Conservation (phyloP, 2,329 filamentous ascomycete genomes). For the Coniochaeta prunicola region DNA sequence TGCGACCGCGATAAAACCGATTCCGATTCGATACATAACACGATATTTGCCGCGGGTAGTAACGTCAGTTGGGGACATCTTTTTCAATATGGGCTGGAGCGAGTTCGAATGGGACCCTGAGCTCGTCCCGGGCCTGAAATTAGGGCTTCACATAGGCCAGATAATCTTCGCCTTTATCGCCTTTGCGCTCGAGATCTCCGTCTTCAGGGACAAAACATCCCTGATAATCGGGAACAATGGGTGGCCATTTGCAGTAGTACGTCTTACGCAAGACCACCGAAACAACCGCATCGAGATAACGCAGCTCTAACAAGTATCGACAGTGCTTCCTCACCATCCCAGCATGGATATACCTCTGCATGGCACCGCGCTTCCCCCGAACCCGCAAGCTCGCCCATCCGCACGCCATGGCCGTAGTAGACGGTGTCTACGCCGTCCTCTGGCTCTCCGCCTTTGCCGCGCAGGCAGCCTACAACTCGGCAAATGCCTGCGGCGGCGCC, state of each 20-base stretch:
- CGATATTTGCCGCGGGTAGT: background rate
- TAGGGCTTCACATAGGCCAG: constrained; percentile 50
- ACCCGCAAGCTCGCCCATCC: constrained; percentile 56
- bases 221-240: constrained; percentile 49
- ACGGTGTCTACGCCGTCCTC: constrained; percentile 49
- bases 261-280: constrained; percentile 16
- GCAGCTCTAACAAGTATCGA: background rate
- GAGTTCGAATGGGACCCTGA: constrained; percentile 46
- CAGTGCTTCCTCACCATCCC: constrained; percentile 60
- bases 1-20: background rate
- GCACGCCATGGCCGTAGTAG: constrained; percentile 52
- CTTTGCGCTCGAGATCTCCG: constrained; percentile 52
- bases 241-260: constrained; percentile 58
- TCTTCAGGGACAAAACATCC: constrained; percentile 43
- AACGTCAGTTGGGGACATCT: background rate
- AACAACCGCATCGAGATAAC: background rate
- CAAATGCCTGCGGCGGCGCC: constrained; percentile 43
- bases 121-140: constrained; percentile 47
- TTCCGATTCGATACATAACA: background rate
- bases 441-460: constrained; percentile 63
- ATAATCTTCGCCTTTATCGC: constrained; percentile 45
- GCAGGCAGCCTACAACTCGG: constrained; percentile 56
- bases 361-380: constrained; percentile 56
- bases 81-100: background rate
- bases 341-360: constrained; percentile 57